These are phyloP conservation scores for Coemansia sp. DNA, from an alignment of 192 early-diverging fungal species.

Conservation along the genomic window DNA sequence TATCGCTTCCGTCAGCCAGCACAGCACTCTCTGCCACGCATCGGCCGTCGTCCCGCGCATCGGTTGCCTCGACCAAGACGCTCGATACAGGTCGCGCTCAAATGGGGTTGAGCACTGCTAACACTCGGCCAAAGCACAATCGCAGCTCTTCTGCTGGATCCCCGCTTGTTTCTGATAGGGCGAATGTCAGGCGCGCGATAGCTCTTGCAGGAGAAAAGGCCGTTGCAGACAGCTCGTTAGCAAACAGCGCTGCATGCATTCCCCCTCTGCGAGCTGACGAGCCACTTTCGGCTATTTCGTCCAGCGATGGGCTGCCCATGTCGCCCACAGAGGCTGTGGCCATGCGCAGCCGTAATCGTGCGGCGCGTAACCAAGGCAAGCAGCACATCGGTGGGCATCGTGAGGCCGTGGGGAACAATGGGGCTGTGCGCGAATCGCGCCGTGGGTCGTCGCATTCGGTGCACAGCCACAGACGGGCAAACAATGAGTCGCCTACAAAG, in stretches of 20 bases:
- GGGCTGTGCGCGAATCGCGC: constrained; percentile 15
- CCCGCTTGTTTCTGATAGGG: constrained; percentile 21
- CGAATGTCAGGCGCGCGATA: constrained; percentile 25
- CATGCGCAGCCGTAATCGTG: constrained; percentile 24
- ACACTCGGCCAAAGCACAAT: constrained; percentile 17
- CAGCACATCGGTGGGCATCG: background rate
- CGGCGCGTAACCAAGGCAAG: constrained; percentile 12
- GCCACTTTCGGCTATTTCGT: constrained; percentile 6
- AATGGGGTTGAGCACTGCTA: constrained; percentile 10
- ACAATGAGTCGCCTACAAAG: constrained; percentile 28
- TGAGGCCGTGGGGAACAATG: background rate
- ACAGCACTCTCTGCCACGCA: constrained; percentile 7
- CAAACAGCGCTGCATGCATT: constrained; percentile 6
- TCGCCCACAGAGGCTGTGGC: constrained; percentile 45
- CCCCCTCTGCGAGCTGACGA: constrained; percentile 16
- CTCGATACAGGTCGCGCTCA: constrained; percentile 16
- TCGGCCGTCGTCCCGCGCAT: constrained; percentile 47
- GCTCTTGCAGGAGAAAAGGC: constrained; percentile 31
- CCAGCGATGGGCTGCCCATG: constrained; percentile 21
- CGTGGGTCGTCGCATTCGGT: constrained; percentile 30
- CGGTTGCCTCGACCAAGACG: constrained; percentile 27
- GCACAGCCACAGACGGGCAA: constrained; percentile 14
- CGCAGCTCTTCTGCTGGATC: constrained; percentile 52
- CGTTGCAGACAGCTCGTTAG: background rate
- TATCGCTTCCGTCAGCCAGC: background rate